These are phyloP conservation scores for Phytophthora quininea DNA, from an alignment of 352 stramenopile genomes.

Conservation along the genomic window DNA sequence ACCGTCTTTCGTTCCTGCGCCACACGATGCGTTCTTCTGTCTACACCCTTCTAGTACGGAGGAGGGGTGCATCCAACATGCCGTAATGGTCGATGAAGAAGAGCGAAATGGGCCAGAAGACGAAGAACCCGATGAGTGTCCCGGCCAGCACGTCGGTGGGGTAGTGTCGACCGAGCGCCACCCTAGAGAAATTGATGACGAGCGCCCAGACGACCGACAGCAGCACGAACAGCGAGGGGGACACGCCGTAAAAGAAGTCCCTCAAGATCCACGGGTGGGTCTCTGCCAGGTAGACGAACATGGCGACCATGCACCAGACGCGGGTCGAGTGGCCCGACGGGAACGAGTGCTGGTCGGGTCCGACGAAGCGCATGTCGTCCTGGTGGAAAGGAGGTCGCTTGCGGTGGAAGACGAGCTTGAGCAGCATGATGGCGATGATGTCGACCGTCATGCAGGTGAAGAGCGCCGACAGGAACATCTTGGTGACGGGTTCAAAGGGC, in stretches of 20 bases:
- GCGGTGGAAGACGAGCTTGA: constrained; percentile 80
- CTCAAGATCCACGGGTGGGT: constrained; percentile 48
- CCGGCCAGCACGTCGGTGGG: constrained; percentile 77
- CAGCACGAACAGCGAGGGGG: constrained; percentile 41
- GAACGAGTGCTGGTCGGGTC: constrained; percentile 87
- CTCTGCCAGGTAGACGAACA: constrained; percentile 66
- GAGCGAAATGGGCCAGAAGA: constrained; percentile 65
- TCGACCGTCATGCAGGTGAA: constrained; percentile 61
- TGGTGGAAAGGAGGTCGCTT: constrained; percentile 76
- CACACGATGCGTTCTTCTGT: too few relatives aligned
- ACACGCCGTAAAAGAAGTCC: constrained; percentile 58
- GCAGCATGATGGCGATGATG: constrained; percentile 77
- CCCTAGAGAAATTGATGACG: constrained; percentile 75
- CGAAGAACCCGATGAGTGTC: constrained; percentile 61
- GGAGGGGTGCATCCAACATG: constrained; percentile 24
- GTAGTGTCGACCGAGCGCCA: constrained; percentile 87
- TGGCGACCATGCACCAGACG: constrained; percentile 69
- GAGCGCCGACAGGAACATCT: constrained; percentile 44
- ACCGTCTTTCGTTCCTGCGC: too few relatives aligned
- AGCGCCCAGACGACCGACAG: constrained; percentile 64
- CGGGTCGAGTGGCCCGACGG: constrained; percentile 84
- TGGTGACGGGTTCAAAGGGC: constrained; percentile 37
- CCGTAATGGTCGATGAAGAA: constrained; percentile 35
- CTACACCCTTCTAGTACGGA: constrained; percentile 12
- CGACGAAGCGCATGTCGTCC: constrained; percentile 76